A percentile compares a stretch with the other conserved stretches of the same genome.
phyloP scores from a whole-genome alignment of 306 rosid genomes.

The Quercus ilex region DNA sequence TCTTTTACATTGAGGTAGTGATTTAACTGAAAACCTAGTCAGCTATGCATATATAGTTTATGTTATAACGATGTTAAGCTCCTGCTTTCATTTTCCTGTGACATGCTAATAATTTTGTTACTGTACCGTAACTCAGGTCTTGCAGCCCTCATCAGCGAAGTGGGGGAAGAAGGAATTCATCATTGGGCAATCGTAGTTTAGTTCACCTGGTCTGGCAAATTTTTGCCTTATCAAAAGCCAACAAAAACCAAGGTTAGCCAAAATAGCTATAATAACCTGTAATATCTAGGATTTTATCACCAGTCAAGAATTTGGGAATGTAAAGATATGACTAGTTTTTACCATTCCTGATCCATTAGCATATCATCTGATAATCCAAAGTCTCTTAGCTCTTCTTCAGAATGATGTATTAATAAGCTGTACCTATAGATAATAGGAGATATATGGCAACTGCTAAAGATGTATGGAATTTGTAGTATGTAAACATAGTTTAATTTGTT shows the following conservation, averaged over 20 bases:
- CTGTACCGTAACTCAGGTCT: not conserved
- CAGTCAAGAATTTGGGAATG: not conserved
- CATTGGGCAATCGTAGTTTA: slow-evolving; percentile 83
- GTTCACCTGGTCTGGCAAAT: slow-evolving; percentile 71
- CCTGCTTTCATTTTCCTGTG: not conserved
- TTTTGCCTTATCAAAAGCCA: slow-evolving; percentile 60
- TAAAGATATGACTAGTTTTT: not conserved
- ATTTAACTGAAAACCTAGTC: not conserved
- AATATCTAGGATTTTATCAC: not conserved
- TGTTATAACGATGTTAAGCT: not conserved
- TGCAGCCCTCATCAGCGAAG: slow-evolving; percentile 33
- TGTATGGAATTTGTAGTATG: not conserved
- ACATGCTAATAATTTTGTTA: not conserved
- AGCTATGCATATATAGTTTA: not conserved
- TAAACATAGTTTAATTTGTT: not conserved
- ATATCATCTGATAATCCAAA: slow-evolving; percentile 86
- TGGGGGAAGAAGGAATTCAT: slow-evolving; percentile 79
- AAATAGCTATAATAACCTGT: not conserved
- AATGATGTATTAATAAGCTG: slow-evolving; percentile 61
- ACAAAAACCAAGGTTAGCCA: not conserved
- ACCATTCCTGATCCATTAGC: slow-evolving; percentile 85
- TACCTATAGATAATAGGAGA: slow-evolving; percentile 39
- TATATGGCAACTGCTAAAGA: too few relatives aligned
- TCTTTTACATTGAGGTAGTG: not conserved
- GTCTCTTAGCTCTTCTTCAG: slow-evolving; percentile 56